A percentile compares a stretch with the other conserved stretches of the same genome.
Conservation (phyloP, 306 rosid species). For the Biancaea sappan region DNA sequence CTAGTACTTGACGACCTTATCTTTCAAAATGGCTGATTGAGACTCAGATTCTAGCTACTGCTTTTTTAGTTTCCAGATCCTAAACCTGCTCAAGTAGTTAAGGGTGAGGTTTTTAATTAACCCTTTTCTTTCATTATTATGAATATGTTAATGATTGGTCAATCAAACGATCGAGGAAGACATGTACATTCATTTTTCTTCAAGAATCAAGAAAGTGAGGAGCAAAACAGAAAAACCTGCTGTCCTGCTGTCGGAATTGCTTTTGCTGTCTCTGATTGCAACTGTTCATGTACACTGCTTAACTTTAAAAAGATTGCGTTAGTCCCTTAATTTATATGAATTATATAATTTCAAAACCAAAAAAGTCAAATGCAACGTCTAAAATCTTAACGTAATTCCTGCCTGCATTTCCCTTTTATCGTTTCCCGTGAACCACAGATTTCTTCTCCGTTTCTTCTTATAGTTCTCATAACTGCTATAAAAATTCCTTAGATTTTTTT, state of each 20-base stretch:
- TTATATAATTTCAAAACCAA: constrained; percentile 3
- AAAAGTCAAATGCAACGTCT: constrained; percentile 17
- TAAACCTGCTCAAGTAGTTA: constrained; percentile 54
- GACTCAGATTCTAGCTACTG: constrained; percentile 66
- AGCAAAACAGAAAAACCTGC: constrained; percentile 52
- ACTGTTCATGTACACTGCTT: constrained; percentile 74
- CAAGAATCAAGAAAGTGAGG: neutral
- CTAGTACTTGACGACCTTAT: constrained; percentile 58
- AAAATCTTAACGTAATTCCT: neutral
- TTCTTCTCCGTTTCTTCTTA: constrained; percentile 68
- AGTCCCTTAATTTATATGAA: constrained; percentile 29
- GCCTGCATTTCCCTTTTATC: constrained; percentile 48
- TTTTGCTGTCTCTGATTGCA: constrained; percentile 59
- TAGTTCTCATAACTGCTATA: constrained; percentile 64
- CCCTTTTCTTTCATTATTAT: neutral
- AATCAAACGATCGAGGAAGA: constrained; percentile 17
- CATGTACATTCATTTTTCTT: neutral
- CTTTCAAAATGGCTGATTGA: constrained; percentile 57
- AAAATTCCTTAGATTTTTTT: constrained; percentile 59
- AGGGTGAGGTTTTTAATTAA: constrained; percentile 21
- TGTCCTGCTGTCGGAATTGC: constrained; percentile 71
- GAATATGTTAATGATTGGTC: neutral
- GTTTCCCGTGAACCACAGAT: constrained; percentile 58
- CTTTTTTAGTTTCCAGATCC: constrained; percentile 73
- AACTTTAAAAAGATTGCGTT: constrained; percentile 51